These are phyloP conservation scores for Kuraishia borneana DNA, from an alignment of 805 yeast genomes.

Conservation along the genomic window DNA sequence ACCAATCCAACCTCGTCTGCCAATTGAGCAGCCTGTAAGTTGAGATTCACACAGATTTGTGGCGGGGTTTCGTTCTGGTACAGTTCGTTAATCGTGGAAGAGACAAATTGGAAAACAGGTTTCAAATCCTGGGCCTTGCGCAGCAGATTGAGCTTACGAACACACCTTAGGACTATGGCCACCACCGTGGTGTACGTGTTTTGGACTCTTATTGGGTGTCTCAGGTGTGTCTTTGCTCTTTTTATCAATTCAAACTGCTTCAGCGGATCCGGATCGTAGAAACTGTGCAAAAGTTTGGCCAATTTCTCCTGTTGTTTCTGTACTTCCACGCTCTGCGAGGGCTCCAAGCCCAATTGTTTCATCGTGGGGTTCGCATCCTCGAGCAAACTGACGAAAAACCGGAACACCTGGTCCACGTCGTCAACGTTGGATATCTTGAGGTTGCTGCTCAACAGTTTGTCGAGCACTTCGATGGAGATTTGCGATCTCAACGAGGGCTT, in stretches of 20 bases:
- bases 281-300: conserved; percentile 58
- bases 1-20: conserved; percentile 71
- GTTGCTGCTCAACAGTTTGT: conserved; percentile 34
- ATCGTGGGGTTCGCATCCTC: conserved; percentile 19
- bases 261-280: conserved; percentile 38
- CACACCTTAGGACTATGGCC: conserved; percentile 44
- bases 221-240: conserved; percentile 35
- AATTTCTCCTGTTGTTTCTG: conserved; percentile 45
- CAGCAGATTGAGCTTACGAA: conserved; percentile 33
- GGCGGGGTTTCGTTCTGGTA: conserved; percentile 25
- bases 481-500: conserved; percentile 38
- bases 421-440: conserved; percentile 27
- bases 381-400: conserved; percentile 6
- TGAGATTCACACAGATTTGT: conserved; percentile 28
- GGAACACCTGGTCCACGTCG: conserved; percentile 48
- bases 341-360: conserved; percentile 25
- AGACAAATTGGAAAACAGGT: conserved; percentile 57
- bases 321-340: conserved; percentile 22
- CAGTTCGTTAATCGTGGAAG: conserved; percentile 61
- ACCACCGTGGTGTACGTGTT: conserved; percentile 73
- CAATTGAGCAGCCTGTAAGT: conserved; percentile 56
- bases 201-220: conserved; percentile 44
- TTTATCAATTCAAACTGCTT: conserved; percentile 33
- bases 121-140: conserved; percentile 8
- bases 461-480: conserved; percentile 51